phyloP scores from a whole-genome alignment of 169 alveolate genomes.

The Cryptosporidium bovis region DNA sequence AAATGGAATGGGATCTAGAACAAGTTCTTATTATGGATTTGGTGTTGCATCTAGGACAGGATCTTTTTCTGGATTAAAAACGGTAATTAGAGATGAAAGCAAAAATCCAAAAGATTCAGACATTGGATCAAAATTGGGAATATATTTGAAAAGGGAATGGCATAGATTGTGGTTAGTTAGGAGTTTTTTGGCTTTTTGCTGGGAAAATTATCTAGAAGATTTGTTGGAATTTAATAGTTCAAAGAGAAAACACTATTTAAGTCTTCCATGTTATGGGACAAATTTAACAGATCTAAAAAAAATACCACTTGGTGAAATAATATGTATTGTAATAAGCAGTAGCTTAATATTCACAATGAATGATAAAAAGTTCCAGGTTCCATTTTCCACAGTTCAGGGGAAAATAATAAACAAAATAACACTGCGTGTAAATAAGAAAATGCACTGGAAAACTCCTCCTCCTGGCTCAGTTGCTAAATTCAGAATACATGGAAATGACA shows the following conservation, averaged over 20 bases:
- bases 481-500: background rate
- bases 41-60: too few species aligned
- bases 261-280: slow-evolving; percentile 46
- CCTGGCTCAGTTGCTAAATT: slow-evolving; percentile 57
- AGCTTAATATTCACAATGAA: slow-evolving; percentile 1
- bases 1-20: too few species aligned
- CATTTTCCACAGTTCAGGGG: slow-evolving; percentile 61
- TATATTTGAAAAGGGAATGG: slow-evolving; percentile 60
- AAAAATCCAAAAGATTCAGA: slow-evolving; percentile 1
- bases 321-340: slow-evolving; percentile 34
- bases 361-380: background rate
- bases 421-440: background rate
- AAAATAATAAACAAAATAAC: slow-evolving; percentile 19
- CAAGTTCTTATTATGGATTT: too few species aligned
- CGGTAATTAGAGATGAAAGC: background rate
- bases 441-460: slow-evolving; percentile 66
- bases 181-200: slow-evolving; percentile 36
- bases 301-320: slow-evolving; percentile 60
- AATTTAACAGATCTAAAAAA: background rate
- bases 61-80: background rate
- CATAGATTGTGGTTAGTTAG: slow-evolving; percentile 65
- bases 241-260: slow-evolving; percentile 4
- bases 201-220: slow-evolving; percentile 60
- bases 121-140: background rate
- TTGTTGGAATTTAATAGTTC: background rate